Conservation (phyloP, 495 filamentous ascomycete genomes). For the Annulohypoxylon moriforme region DNA sequence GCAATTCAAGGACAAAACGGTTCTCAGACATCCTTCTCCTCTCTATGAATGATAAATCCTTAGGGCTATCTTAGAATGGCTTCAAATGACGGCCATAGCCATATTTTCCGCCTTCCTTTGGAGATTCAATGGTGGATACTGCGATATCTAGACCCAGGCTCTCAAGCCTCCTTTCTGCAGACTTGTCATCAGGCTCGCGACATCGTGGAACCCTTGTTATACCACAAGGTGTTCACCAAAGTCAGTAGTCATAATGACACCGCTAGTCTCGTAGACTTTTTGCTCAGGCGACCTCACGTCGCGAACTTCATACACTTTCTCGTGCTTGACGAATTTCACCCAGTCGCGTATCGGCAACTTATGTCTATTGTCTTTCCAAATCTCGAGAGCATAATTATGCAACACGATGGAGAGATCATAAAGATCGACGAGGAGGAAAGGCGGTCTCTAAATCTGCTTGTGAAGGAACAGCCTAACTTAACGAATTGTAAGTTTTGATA, state of each 20-base stretch:
- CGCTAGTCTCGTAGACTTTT: slow-evolving; percentile 18
- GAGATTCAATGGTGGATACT: slow-evolving; percentile 41
- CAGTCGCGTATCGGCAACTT: slow-evolving; percentile 35
- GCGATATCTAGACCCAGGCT: slow-evolving; percentile 25
- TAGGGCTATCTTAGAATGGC: slow-evolving; percentile 7
- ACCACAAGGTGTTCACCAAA: slow-evolving; percentile 24
- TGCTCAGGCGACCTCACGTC: slow-evolving; percentile 30
- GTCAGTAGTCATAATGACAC: slow-evolving; percentile 22
- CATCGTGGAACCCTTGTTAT: slow-evolving; percentile 32
- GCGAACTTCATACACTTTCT: slow-evolving; percentile 17
- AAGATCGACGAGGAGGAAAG: slow-evolving; percentile 28
- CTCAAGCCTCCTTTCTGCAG: slow-evolving; percentile 29
- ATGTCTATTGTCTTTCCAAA: slow-evolving; percentile 36
- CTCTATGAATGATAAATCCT: not conserved
- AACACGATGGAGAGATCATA: slow-evolving; percentile 25
- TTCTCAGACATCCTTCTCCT: slow-evolving; percentile 3
- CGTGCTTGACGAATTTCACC: slow-evolving; percentile 39
- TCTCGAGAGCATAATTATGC: slow-evolving; percentile 32
- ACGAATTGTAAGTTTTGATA: slow-evolving; percentile 26
- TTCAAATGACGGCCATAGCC: not conserved
- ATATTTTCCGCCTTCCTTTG: slow-evolving; percentile 28
- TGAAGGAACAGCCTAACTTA: slow-evolving; percentile 36
- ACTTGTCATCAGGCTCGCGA: slow-evolving; percentile 20
- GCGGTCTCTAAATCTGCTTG: slow-evolving; percentile 17
- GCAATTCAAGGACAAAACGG: not conserved